Evolutionary conservation across 2,329 filamentous ascomycete genomes (phyloP).

Genomic region (Aspergillus sojae): DNA sequence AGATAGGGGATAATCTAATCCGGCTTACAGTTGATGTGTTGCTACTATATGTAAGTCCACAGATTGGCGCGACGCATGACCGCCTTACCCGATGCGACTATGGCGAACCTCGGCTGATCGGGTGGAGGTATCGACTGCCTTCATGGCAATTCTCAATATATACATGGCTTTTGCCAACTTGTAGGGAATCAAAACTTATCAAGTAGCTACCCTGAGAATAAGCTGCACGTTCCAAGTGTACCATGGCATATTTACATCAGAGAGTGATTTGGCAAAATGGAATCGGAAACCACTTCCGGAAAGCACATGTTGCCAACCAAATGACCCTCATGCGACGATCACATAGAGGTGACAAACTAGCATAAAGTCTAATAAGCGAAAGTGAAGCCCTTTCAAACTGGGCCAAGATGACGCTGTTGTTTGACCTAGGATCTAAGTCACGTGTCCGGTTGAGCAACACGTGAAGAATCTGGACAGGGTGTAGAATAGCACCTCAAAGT

Average conservation of each 20-base stretch:
- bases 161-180: not conserved
- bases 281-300: not conserved
- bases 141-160: not conserved
- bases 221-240: not conserved
- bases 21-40: not conserved
- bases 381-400: not conserved
- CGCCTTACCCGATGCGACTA: conserved; percentile 4
- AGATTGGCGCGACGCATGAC: not conserved
- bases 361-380: not conserved
- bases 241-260: not conserved
- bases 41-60: not conserved
- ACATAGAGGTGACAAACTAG: not conserved
- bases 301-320: not conserved
- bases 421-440: conserved; percentile 1
- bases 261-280: not conserved
- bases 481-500: conserved; percentile 1
- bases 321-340: not conserved
- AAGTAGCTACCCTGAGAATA: not conserved
- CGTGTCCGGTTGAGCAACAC: not conserved
- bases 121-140: not conserved
- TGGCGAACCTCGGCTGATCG: conserved; percentile 7
- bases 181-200: not conserved
- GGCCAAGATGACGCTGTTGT: not conserved
- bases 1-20: not conserved
- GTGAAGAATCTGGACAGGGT: not conserved